Conservation (phyloP, 2,329 filamentous ascomycete genomes). For the Hymenoscyphus fraxineus region DNA sequence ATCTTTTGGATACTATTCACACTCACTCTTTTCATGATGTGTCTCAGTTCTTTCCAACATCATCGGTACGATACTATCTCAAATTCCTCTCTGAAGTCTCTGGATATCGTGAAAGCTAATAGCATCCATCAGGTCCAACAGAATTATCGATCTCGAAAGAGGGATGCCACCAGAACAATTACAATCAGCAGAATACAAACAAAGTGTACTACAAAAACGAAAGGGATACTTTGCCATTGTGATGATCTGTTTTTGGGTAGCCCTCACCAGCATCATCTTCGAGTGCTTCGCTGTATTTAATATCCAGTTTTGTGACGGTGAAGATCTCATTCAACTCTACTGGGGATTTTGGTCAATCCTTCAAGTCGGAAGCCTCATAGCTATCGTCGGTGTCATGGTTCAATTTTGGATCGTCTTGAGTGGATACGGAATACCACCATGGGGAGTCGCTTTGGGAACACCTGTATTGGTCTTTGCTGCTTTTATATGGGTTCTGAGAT, state of each 20-base stretch:
- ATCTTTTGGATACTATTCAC: slow-evolving; percentile 47
- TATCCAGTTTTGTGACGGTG: slow-evolving; percentile 54
- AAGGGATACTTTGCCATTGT: slow-evolving; percentile 40
- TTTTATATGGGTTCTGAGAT: slow-evolving; percentile 43
- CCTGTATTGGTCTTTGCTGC: slow-evolving; percentile 54
- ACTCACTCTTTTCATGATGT: slow-evolving; percentile 43
- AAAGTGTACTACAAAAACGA: slow-evolving; percentile 30
- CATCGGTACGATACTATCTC: slow-evolving; percentile 23
- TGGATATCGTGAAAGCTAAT: slow-evolving; percentile 1
- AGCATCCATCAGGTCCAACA: slow-evolving; percentile 18
- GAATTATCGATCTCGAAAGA: slow-evolving; percentile 20
- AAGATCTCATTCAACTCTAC: slow-evolving; percentile 55
- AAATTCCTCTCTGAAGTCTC: background rate
- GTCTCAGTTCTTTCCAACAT: slow-evolving; percentile 38
- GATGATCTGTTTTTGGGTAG: slow-evolving; percentile 42
- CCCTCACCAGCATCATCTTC: slow-evolving; percentile 46
- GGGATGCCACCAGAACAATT: slow-evolving; percentile 6
- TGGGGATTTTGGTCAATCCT: slow-evolving; percentile 61
- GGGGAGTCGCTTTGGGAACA: slow-evolving; percentile 57
- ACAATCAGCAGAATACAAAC: slow-evolving; percentile 29
- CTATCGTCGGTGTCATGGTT: slow-evolving; percentile 54
- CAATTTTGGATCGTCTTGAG: slow-evolving; percentile 48
- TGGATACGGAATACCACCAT: slow-evolving; percentile 51
- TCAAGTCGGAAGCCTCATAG: slow-evolving; percentile 55
- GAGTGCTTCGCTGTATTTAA: slow-evolving; percentile 45